phyloP scores from a whole-genome alignment of 108 stramenopile species.

The Chaetoceros tenuissimus region DNA sequence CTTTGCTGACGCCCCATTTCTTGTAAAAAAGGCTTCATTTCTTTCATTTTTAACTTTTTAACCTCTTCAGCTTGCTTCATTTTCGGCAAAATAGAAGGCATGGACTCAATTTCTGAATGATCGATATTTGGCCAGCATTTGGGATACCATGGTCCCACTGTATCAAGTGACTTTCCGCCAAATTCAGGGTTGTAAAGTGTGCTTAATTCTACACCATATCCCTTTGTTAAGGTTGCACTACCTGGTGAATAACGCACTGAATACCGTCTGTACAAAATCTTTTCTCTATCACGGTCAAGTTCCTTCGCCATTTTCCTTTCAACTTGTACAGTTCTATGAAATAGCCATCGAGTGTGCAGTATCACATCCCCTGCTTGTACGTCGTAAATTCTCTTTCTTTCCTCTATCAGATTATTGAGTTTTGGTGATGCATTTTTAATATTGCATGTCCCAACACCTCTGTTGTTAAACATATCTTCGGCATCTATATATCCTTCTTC shows the following conservation, averaged over 20 bases:
- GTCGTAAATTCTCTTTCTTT: slow-evolving; percentile 56
- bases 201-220: slow-evolving; percentile 55
- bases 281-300: not conserved
- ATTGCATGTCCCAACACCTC: slow-evolving; percentile 74
- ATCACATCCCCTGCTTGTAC: slow-evolving; percentile 65
- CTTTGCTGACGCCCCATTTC: slow-evolving; percentile 3
- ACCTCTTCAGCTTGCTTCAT: slow-evolving; percentile 21
- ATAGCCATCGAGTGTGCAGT: slow-evolving; percentile 71
- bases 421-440: slow-evolving; percentile 52
- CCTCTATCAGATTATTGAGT: slow-evolving; percentile 58
- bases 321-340: slow-evolving; percentile 60
- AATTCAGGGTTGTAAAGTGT: slow-evolving; percentile 51
- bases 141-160: slow-evolving; percentile 76
- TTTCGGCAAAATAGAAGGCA: slow-evolving; percentile 13
- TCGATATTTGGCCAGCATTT: slow-evolving; percentile 42
- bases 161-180: slow-evolving; percentile 56
- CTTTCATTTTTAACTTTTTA: slow-evolving; percentile 25
- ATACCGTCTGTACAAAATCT: slow-evolving; percentile 49
- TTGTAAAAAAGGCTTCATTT: slow-evolving; percentile 11
- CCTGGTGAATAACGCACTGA: slow-evolving; percentile 74
- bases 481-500: slow-evolving; percentile 51
- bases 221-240: slow-evolving; percentile 42
- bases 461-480: slow-evolving; percentile 44
- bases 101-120: slow-evolving; percentile 10
- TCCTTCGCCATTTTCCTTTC: slow-evolving; percentile 12